Base-by-base conservation (phyloP, 2,329 filamentous ascomycete species). In the Talaromyces sp. region DNA sequence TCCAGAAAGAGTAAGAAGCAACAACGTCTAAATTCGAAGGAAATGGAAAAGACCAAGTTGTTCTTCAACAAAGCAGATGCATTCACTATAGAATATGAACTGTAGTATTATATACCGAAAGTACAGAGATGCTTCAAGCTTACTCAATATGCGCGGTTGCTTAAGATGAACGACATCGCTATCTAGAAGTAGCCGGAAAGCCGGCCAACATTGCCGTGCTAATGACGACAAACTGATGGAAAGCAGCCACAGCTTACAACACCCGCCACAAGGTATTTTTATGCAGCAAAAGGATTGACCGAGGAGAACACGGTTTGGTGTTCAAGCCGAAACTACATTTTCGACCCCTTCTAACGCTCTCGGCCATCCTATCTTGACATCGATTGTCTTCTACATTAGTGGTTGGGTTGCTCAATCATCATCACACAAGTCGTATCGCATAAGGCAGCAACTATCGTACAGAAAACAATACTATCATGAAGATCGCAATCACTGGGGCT, bases 401-500 rank as follows among this genome's bases (percentile, higher is more conserved):
- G 14, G 49, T 31, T 16, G 13, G 10, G 27, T n/a, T 52, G 49
- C 10, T 39, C 8, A 10, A 19, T 54, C n/a, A n/a, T 22, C 50
- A 13, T 35, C 50, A n/a, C 27, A 52, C 27, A 19, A 8, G 27
- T 54, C 31, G 50, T 14, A 22, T 14, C 9, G 52, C 19, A 14
- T 22, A 22, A 37, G 11, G 19, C 1, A 50, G 22, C 5, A 50
- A 11, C 47, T 2, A 31, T 8, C 22, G 37, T 22, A 27, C n/a
- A 57, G 14, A n/a, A 49, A 14, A 24, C 22, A 16, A 11, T 16
- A n/a, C 11, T 22, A 45, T 16, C 24, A 73, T 74, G 78, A 80
- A 73, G 75, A 79, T 73, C 73, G 80, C 79, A 66, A 81, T 72
- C 72, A 81, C 74, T 61, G 73, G 74, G 66, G 77, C 65, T 70